Base-by-base conservation (phyloP, 179 eudicot genomes). In the Amaranthus tricolor region DNA sequence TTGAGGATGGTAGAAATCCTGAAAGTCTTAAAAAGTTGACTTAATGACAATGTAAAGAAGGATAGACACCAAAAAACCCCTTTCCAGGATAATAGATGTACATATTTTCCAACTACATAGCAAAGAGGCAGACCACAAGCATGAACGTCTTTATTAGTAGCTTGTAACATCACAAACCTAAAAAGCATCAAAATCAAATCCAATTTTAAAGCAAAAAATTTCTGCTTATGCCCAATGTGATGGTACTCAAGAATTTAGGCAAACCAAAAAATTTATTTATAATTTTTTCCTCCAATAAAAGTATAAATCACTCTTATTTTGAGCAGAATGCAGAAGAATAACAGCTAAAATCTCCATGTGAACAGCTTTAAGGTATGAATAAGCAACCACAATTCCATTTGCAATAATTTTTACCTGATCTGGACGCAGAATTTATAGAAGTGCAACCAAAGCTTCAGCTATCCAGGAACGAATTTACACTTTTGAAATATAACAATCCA, bases 61-160 rank as follows among this genome's bases (percentile, higher is more conserved):
- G 53, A 24, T 62, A 69, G 50, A 52, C 77, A 44, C 3, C 68
- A 54, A 61, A 48, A 44, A 45, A 45, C 20, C 51, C 5, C 3
- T 47, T 6, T 75, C 10, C 19, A 76, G 16, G 13, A 70, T 53
- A 19, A 12, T 59, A 5, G 16, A 6, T 16, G 43, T 58, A 19
- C 78, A 31, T 67, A 57, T 40, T 48, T 58, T 19, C 49, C 45
- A 59, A 17, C 61, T 10, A 40, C 49, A 14, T 15, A 19, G 40
- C 54, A 12, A 54, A 11, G 9, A 14, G 48, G 21, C 43, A 64
- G 17, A 20, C 66, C 68, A 61, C 24, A 53, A 52, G 50, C 9
- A 50, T 47, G 17, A 57, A 48, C 52, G 63, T 64, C 52, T n/a
- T 72, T 64, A 43, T 8, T 16, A 71, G 66, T 72, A 72, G 49